These are phyloP conservation scores for Penicilliopsis zonata DNA, from an alignment of 495 filamentous ascomycete genomes.

Conservation along the genomic window DNA sequence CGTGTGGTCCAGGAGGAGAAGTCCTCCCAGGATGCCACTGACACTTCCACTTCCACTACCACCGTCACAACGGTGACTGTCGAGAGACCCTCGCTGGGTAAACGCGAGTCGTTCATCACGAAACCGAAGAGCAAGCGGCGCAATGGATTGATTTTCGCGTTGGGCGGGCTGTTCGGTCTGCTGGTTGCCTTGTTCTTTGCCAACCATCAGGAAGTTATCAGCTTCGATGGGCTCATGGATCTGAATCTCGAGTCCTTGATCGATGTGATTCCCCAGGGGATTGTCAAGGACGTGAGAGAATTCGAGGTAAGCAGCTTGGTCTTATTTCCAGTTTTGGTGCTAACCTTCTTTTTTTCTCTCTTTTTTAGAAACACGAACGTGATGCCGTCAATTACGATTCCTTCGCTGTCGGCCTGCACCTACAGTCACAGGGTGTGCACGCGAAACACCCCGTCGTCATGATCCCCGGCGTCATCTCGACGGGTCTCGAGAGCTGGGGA, in stretches of 20 bases:
- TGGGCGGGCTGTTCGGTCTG: conserved; percentile 78
- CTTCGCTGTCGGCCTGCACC: conserved; percentile 76
- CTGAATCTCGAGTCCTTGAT: conserved; percentile 73
- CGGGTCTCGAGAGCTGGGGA: conserved; percentile 93
- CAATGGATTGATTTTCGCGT: conserved; percentile 64
- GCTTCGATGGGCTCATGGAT: conserved; percentile 65
- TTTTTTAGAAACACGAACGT: conserved; percentile 74
- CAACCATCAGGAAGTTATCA: conserved; percentile 70
- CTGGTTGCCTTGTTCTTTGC: conserved; percentile 75
- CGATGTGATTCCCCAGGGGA: conserved; percentile 70
- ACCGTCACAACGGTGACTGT: neutral
- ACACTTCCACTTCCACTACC: conserved; percentile 1
- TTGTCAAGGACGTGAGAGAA: conserved; percentile 72
- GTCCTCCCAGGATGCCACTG: conserved; percentile 3
- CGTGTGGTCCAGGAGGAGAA: conserved; percentile 25
- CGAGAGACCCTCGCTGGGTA: conserved; percentile 3
- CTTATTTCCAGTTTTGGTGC: neutral
- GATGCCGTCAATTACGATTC: conserved; percentile 86
- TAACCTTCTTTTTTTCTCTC: conserved; percentile 1
- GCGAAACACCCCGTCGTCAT: conserved; percentile 87
- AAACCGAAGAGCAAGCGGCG: conserved; percentile 52
- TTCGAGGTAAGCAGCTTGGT: conserved; percentile 47
- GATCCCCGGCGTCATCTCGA: conserved; percentile 96
- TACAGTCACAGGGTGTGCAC: conserved; percentile 67
- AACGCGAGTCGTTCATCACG: conserved; percentile 30